These are phyloP conservation scores for Cetraspora pellucida DNA, from an alignment of 192 early-diverging fungal species.

Conservation along the genomic window DNA sequence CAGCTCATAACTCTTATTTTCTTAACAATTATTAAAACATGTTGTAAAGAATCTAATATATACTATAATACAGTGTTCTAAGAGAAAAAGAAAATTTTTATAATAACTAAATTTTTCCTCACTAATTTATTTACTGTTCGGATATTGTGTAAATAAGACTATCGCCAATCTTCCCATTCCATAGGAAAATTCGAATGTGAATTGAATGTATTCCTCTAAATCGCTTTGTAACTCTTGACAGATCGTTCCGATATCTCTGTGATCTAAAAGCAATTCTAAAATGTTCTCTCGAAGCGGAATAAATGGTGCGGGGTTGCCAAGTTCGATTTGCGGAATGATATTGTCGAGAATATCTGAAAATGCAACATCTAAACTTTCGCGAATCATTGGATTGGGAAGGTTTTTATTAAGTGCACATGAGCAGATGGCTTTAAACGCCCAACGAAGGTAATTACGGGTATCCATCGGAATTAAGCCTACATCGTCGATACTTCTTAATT, in stretches of 20 bases:
- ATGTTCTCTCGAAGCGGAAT: background rate
- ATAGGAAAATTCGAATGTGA: background rate
- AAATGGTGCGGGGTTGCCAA: background rate
- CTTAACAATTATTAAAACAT: no score
- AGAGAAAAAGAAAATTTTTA: no score
- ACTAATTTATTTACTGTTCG: background rate
- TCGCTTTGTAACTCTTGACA: background rate
- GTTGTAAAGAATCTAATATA: no score
- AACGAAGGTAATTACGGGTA: background rate
- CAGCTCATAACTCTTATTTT: no score
- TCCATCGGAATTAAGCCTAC: background rate
- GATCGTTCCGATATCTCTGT: background rate
- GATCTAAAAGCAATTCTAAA: constrained; percentile 25
- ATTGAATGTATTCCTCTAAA: background rate
- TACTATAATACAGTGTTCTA: no score
- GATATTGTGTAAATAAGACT: background rate
- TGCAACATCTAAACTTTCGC: constrained; percentile 20
- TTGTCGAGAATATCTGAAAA: constrained; percentile 13
- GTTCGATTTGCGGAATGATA: constrained; percentile 21
- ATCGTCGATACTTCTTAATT: constrained; percentile 14
- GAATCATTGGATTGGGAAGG: constrained; percentile 9
- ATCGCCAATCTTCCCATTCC: background rate
- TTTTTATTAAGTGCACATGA: background rate
- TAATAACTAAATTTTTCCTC: no score
- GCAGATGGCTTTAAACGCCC: background rate